Percentiles rank a stretch among this genome's conserved stretches.
phyloP scores from a whole-genome alignment of 805 yeast species.

The Komagataella mondaviorum region DNA sequence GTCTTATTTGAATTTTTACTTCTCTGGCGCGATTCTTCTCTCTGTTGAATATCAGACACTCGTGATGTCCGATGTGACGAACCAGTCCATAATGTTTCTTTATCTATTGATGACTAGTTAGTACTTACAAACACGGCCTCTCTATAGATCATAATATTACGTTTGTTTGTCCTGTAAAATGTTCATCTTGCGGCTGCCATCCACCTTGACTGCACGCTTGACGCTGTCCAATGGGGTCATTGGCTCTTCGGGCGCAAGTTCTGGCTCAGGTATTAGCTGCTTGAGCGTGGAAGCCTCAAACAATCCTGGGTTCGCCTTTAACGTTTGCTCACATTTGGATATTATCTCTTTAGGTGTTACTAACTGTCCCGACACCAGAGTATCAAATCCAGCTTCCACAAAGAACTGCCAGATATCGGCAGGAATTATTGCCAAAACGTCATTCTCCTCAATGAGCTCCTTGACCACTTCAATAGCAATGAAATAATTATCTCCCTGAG shows the following conservation, averaged over 20 bases:
- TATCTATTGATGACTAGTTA: too few species aligned
- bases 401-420: slow-evolving; percentile 39
- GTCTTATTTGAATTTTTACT: neutral
- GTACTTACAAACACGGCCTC: neutral
- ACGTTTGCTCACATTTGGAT: slow-evolving; percentile 15
- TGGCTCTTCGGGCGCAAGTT: neutral
- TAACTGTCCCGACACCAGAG: slow-evolving; percentile 6
- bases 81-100: neutral
- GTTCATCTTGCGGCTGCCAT: neutral
- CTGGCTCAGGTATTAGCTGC: neutral
- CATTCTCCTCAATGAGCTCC: slow-evolving; percentile 68
- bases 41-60: too few species aligned
- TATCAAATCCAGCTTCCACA: slow-evolving; percentile 28
- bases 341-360: slow-evolving; percentile 25
- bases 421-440: slow-evolving; percentile 70
- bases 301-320: slow-evolving; percentile 14
- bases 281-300: neutral
- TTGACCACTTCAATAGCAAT: slow-evolving; percentile 86
- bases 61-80: neutral
- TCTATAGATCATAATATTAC: too few species aligned
- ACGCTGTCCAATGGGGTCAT: neutral
- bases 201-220: neutral
- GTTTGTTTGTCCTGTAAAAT: neutral
- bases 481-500: slow-evolving; percentile 59
- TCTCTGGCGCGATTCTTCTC: neutral